These are phyloP conservation scores for Solanum pinnatisectum DNA, from an alignment of 257 asterid genomes.

Conservation along the genomic window DNA sequence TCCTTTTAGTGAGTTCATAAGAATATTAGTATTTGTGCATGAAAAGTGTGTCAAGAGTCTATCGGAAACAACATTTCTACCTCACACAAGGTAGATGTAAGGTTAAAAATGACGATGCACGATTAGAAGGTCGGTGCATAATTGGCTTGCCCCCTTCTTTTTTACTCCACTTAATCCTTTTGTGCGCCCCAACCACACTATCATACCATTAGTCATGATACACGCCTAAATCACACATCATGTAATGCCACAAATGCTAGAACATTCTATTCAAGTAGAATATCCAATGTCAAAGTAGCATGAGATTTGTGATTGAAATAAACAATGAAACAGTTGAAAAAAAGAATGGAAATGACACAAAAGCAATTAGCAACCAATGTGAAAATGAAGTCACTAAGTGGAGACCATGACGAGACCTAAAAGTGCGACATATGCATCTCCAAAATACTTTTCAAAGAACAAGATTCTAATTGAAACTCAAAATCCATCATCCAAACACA, in stretches of 20 bases:
- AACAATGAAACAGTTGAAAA: not conserved
- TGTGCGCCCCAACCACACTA: not conserved
- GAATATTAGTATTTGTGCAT: not conserved
- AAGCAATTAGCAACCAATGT: not conserved
- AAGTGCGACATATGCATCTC: not conserved
- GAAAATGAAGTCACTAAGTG: not conserved
- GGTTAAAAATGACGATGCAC: not conserved
- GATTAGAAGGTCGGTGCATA: not conserved
- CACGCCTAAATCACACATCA: not conserved
- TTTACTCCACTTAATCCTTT: not conserved
- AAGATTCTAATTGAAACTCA: not conserved
- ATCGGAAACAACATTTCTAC: not conserved
- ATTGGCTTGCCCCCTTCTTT: not conserved
- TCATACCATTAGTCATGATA: not conserved
- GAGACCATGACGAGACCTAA: slow-evolving; percentile 9
- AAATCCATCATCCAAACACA: not conserved
- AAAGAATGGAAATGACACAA: not conserved
- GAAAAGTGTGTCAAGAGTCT: not conserved
- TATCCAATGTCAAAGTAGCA: not conserved
- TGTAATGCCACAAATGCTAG: not conserved
- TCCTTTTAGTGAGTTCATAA: not conserved
- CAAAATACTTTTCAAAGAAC: not conserved
- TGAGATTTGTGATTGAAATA: not conserved
- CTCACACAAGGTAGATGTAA: not conserved
- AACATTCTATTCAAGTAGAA: not conserved